A percentile compares a stretch with the other conserved stretches of the same genome.
Conservation (phyloP, 805 yeast genomes). For the Ogataea pilisensis region DNA sequence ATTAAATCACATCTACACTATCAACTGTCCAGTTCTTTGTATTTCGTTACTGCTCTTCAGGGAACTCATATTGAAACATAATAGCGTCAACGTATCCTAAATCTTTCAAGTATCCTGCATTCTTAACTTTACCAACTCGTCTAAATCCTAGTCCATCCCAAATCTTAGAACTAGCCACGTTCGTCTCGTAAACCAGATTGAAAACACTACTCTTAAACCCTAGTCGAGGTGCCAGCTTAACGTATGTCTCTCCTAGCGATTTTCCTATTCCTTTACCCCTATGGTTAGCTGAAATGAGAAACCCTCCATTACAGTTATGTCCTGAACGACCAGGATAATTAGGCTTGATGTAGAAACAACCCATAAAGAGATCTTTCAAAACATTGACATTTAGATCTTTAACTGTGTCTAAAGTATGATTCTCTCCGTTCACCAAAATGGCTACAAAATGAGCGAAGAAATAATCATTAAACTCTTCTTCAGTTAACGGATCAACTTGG, state of each 20-base stretch:
- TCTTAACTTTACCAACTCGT: conserved; percentile 67
- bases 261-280: conserved; percentile 66
- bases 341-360: conserved; percentile 80
- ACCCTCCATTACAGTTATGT: conserved; percentile 86
- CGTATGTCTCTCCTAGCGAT: conserved; percentile 62
- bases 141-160: conserved; percentile 87
- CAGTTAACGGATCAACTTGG: conserved; percentile 35
- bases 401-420: conserved; percentile 29
- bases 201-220: conserved; percentile 84
- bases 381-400: conserved; percentile 23
- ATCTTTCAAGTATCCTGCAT: conserved; percentile 73
- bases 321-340: conserved; percentile 82
- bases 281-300: conserved; percentile 54
- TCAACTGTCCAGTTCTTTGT: too few species aligned
- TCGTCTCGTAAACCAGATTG: conserved; percentile 81
- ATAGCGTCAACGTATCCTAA: conserved; percentile 68
- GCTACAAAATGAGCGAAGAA: conserved; percentile 70
- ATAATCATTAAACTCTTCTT: conserved; percentile 52
- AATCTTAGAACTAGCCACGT: conserved; percentile 65
- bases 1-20: too few species aligned
- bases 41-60: too few species aligned
- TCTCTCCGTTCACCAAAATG: conserved; percentile 41
- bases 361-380: conserved; percentile 53
- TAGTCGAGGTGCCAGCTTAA: conserved; percentile 68
- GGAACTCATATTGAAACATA: conserved; percentile 65